Evolutionary conservation across 768 basidiomycete species (phyloP).

Genomic region (Mycena galopus): DNA sequence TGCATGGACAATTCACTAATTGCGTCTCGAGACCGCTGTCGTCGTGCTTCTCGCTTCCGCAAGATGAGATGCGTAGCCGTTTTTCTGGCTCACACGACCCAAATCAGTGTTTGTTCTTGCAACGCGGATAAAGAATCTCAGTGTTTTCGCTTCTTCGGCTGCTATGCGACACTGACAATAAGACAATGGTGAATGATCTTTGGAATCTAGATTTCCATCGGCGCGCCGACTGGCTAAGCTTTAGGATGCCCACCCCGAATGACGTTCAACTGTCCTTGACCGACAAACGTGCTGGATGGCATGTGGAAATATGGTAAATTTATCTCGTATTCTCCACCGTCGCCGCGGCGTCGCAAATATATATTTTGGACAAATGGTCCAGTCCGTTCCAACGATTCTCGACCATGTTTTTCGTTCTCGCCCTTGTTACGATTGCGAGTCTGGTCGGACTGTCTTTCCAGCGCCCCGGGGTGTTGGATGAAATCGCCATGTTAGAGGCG

Average conservation of each 20-base stretch:
- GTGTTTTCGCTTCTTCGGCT: not conserved
- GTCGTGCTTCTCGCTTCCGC: not conserved
- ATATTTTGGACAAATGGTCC: not conserved
- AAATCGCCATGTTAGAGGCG: constrained; percentile 42
- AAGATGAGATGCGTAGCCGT: not conserved
- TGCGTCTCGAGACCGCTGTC: not conserved
- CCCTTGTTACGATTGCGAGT: not conserved
- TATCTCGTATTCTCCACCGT: constrained; percentile 6
- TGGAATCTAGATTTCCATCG: not conserved
- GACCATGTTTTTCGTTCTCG: not conserved
- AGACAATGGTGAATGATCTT: constrained; percentile 14
- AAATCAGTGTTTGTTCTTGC: not conserved
- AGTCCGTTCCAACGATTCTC: not conserved
- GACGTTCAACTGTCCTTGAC: too few relatives aligned
- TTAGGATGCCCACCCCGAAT: not conserved
- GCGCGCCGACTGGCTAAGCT: not conserved
- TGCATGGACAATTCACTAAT: constrained; percentile 26
- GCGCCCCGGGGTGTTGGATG: constrained; percentile 34
- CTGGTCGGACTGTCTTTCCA: constrained; percentile 11
- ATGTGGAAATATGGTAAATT: not conserved
- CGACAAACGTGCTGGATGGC: constrained; percentile 6
- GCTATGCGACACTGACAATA: constrained; percentile 13
- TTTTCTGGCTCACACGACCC: constrained; percentile 2
- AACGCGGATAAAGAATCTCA: not conserved
- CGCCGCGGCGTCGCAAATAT: not conserved